These are phyloP conservation scores for Saksenaea oblongispora DNA, from an alignment of 371 early-diverging fungal genomes.

Conservation along the genomic window DNA sequence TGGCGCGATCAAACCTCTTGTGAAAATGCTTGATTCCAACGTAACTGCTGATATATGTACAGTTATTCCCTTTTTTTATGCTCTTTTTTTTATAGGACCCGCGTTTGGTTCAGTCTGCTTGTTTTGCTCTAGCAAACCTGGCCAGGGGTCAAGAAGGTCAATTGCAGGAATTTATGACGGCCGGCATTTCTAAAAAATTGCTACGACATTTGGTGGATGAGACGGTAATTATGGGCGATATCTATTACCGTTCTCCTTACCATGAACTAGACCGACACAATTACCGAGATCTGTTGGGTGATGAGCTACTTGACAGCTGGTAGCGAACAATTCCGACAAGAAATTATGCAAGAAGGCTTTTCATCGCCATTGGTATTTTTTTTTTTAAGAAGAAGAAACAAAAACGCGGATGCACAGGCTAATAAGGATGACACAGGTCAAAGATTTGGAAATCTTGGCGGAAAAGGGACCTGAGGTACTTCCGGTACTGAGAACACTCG, in stretches of 20 bases:
- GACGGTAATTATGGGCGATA: conserved; percentile 15
- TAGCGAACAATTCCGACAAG: conserved; percentile 50
- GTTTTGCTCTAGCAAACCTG: conserved; percentile 79
- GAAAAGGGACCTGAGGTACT: conserved; percentile 49
- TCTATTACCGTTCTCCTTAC: not conserved
- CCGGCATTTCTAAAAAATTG: conserved; percentile 39
- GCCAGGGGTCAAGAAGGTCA: conserved; percentile 63
- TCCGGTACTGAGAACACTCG: conserved; percentile 68
- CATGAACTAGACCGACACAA: conserved; percentile 44
- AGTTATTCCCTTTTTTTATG: not conserved
- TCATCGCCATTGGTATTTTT: conserved; percentile 40
- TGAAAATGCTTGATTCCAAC: conserved; percentile 53
- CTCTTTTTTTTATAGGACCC: conserved; percentile 32
- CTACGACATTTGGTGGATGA: conserved; percentile 46
- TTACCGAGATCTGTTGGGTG: conserved; percentile 75
- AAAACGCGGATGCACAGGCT: not conserved
- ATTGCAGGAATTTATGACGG: conserved; percentile 48
- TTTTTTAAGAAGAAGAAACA: too few relatives aligned
- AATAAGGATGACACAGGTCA: conserved; percentile 19
- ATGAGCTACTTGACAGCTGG: conserved; percentile 68
- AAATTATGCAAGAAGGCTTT: conserved; percentile 48
- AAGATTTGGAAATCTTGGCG: conserved; percentile 24
- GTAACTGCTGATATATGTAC: conserved; percentile 16
- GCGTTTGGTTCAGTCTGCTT: conserved; percentile 65
- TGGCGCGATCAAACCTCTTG: conserved; percentile 62